Evolutionary conservation across 78 protist genomes (phyloP).

Genomic region (Chrysochromulina tobinii): DNA sequence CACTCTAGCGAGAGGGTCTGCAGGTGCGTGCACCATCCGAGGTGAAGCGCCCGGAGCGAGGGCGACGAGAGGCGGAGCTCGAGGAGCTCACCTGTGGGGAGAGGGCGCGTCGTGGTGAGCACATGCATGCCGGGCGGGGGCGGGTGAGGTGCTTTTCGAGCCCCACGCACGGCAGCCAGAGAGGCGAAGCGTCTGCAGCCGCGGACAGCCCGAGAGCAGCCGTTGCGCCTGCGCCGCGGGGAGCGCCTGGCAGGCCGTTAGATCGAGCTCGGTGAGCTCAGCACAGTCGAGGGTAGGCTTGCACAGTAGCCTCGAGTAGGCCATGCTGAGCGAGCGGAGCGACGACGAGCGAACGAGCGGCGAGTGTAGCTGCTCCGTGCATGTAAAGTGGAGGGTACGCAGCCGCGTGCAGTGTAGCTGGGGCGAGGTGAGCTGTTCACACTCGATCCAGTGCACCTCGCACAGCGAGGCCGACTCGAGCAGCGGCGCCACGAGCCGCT

Average conservation of each 20-base stretch:
- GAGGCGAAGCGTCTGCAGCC: constrained; percentile 19
- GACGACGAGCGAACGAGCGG: background rate
- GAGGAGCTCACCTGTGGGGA: too few species aligned
- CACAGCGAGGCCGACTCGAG: background rate
- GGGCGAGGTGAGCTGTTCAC: background rate
- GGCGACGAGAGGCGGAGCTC: too few species aligned
- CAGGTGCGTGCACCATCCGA: too few species aligned
- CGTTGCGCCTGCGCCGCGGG: background rate
- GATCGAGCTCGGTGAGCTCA: background rate
- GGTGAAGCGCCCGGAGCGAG: too few species aligned
- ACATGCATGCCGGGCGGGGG: too few species aligned
- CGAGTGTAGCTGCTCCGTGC: background rate
- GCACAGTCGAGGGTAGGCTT: background rate
- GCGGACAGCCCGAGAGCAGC: background rate
- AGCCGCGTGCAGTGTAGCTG: background rate
- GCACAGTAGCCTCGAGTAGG: background rate
- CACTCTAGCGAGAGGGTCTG: too few species aligned
- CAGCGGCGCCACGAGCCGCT: too few species aligned
- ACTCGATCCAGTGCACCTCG: background rate
- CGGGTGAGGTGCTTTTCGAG: too few species aligned
- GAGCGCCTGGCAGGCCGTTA: background rate
- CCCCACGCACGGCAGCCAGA: background rate
- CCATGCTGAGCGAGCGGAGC: background rate
- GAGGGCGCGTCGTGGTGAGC: too few species aligned
- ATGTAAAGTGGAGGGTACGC: background rate